A percentile compares a stretch with the other conserved stretches of the same genome.
phyloP scores from a whole-genome alignment of 2,329 filamentous ascomycete species.

The Dryadomyces quercivorus region DNA sequence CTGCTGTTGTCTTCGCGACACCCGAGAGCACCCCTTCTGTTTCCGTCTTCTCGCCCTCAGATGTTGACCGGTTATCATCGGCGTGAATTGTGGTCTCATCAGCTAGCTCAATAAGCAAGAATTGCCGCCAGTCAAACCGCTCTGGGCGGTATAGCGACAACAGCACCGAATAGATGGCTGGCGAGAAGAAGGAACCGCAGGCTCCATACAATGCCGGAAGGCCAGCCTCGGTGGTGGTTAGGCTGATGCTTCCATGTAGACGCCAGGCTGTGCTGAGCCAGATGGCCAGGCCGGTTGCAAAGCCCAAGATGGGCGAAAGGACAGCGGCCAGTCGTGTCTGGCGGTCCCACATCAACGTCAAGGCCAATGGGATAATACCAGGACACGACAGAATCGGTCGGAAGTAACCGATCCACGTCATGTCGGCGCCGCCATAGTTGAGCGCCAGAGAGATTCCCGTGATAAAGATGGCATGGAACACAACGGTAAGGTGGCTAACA shows the following conservation, averaged over 20 bases:
- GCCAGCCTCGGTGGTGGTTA: slow-evolving; percentile 22
- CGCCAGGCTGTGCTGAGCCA: slow-evolving; percentile 24
- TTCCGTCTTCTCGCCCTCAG: not conserved
- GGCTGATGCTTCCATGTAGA: slow-evolving; percentile 20
- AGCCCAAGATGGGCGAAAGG: slow-evolving; percentile 21
- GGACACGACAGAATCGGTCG: slow-evolving; percentile 16
- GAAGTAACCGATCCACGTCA: slow-evolving; percentile 25
- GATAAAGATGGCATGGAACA: slow-evolving; percentile 20
- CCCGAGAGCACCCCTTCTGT: not conserved
- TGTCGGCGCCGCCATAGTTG: slow-evolving; percentile 22
- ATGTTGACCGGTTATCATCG: not conserved
- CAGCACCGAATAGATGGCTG: slow-evolving; percentile 30
- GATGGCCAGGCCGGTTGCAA: slow-evolving; percentile 19
- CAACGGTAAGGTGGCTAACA: slow-evolving; percentile 21
- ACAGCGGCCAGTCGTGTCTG: slow-evolving; percentile 25
- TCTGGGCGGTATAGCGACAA: slow-evolving; percentile 27
- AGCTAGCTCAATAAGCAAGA: slow-evolving; percentile 32
- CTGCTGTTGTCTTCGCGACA: not conserved
- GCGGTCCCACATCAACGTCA: slow-evolving; percentile 23
- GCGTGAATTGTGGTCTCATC: slow-evolving; percentile 21
- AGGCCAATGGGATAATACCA: slow-evolving; percentile 22
- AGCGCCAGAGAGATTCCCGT: slow-evolving; percentile 22
- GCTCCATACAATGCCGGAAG: slow-evolving; percentile 31
- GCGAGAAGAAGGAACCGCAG: slow-evolving; percentile 31
- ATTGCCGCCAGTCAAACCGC: slow-evolving; percentile 23